Conservation (phyloP, 768 basidiomycete genomes). For the Kwoniella pini region DNA sequence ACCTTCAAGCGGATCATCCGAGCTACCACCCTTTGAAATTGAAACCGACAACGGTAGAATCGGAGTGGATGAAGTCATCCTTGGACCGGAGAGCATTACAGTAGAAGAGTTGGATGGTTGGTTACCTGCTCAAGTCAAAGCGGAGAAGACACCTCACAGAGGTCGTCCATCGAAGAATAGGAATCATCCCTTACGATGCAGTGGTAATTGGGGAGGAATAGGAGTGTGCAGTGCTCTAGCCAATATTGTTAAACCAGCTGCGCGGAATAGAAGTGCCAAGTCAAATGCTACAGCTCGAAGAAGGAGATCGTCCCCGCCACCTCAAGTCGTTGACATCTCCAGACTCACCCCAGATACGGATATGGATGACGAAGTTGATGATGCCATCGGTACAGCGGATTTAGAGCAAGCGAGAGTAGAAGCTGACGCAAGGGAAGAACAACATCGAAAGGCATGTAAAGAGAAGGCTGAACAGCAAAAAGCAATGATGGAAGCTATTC, state of each 20-base stretch:
- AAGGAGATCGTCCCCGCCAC: constrained; percentile 9
- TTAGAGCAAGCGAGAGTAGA: constrained; percentile 36
- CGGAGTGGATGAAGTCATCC: constrained; percentile 32
- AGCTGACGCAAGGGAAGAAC: constrained; percentile 40
- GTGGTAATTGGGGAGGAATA: constrained; percentile 37
- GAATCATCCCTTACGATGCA: constrained; percentile 17
- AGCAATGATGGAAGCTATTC: constrained; percentile 34
- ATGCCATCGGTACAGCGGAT: constrained; percentile 43
- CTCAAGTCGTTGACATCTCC: background rate
- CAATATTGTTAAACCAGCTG: constrained; percentile 9
- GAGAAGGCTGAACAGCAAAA: constrained; percentile 33
- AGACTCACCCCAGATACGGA: constrained; percentile 12
- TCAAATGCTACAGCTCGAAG: constrained; percentile 16
- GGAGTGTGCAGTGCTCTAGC: constrained; percentile 31
- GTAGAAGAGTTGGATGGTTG: constrained; percentile 40
- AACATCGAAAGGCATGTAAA: constrained; percentile 24
- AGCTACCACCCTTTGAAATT: constrained; percentile 35
- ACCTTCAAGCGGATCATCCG: constrained; percentile 35
- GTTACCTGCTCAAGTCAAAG: constrained; percentile 21
- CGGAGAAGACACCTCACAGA: constrained; percentile 30
- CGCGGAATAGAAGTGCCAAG: constrained; percentile 4
- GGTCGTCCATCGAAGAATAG: constrained; percentile 17
- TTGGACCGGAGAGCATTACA: constrained; percentile 45
- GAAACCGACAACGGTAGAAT: constrained; percentile 20
- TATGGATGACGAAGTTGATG: constrained; percentile 18